These are phyloP conservation scores for Elaphomyces granulatus DNA, from an alignment of 495 filamentous ascomycete species.

Conservation along the genomic window DNA sequence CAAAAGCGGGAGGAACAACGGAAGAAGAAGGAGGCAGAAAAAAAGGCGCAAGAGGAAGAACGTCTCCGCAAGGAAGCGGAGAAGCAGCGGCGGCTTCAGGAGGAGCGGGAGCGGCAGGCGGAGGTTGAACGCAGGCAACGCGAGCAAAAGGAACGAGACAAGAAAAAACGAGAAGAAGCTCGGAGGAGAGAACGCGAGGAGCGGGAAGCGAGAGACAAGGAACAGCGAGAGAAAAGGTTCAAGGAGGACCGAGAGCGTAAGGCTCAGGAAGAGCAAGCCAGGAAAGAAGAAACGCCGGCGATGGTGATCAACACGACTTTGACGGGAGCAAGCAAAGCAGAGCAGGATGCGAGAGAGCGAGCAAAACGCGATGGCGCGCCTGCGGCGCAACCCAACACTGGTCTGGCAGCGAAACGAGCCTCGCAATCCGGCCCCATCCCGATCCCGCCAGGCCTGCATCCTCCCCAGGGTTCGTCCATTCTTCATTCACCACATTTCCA, in stretches of 20 bases:
- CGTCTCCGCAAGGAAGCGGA: constrained; percentile 64
- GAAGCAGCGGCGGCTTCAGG: constrained; percentile 59
- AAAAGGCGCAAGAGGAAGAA: constrained; percentile 80
- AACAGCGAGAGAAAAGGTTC: constrained; percentile 40
- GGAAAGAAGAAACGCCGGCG: constrained; percentile 15
- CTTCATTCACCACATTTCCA: constrained; percentile 62
- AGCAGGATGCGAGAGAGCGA: constrained; percentile 35
- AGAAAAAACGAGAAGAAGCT: constrained; percentile 47
- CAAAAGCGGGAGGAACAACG: constrained; percentile 75
- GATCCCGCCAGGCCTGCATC: constrained; percentile 40
- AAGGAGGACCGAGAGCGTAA: constrained; percentile 55
- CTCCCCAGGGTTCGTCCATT: constrained; percentile 24
- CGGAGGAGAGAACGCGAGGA: constrained; percentile 57
- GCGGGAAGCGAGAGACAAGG: constrained; percentile 54
- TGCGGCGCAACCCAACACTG: constrained; percentile 14
- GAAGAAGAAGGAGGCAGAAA: constrained; percentile 85
- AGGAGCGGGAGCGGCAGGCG: constrained; percentile 69
- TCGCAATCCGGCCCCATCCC: constrained; percentile 28
- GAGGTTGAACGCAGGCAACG: constrained; percentile 59
- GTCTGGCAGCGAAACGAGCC: constrained; percentile 26
- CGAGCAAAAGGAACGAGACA: constrained; percentile 60
- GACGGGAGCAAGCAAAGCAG: constrained; percentile 24
- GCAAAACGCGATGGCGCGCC: constrained; percentile 30
- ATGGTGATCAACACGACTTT: constrained; percentile 24
- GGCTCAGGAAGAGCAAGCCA: constrained; percentile 46